These are phyloP conservation scores for Ophiocordyceps australis DNA, from an alignment of 2,329 filamentous ascomycete genomes.

Conservation along the genomic window DNA sequence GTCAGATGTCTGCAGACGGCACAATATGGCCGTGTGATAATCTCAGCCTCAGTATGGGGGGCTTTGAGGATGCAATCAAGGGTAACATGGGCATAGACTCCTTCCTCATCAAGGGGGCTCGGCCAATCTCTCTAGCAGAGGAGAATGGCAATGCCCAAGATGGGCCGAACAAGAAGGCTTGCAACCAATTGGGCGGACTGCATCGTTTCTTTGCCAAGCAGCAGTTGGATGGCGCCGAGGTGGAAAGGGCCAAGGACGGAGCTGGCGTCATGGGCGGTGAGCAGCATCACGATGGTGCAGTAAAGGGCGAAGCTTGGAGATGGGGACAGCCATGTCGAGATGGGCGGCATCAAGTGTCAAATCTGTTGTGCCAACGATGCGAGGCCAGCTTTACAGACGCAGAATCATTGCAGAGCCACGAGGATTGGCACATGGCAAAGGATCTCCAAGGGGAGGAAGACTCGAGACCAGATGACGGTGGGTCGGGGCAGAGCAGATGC, in stretches of 20 bases:
- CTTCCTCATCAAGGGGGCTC: conserved; percentile 65
- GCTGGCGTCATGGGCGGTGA: conserved; percentile 2
- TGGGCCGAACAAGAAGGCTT: conserved; percentile 11
- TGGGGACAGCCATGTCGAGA: conserved; percentile 1
- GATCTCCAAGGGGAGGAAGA: conserved; percentile 54
- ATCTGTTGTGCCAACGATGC: conserved; percentile 45
- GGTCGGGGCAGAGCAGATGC: too few relatives aligned
- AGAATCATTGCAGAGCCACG: conserved; percentile 53
- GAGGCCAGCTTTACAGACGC: conserved; percentile 35
- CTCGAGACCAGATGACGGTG: too few relatives aligned
- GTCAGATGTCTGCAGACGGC: conserved; percentile 62
- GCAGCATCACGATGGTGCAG: background rate
- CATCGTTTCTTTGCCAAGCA: conserved; percentile 36
- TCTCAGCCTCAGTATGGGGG: conserved; percentile 72
- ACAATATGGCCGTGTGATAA: conserved; percentile 83
- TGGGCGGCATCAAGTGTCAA: conserved; percentile 14
- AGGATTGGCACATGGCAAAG: conserved; percentile 90
- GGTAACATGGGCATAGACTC: conserved; percentile 74
- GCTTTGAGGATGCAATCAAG: conserved; percentile 73
- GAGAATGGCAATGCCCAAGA: conserved; percentile 1
- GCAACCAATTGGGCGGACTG: conserved; percentile 29
- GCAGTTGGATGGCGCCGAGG: conserved; percentile 4
- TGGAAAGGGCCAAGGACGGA: too few relatives aligned
- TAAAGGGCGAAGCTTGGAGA: background rate
- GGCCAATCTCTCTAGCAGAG: conserved; percentile 31